phyloP scores from a whole-genome alignment of 1,284 basidiomycete genomes.

The Ustilago curta region DNA sequence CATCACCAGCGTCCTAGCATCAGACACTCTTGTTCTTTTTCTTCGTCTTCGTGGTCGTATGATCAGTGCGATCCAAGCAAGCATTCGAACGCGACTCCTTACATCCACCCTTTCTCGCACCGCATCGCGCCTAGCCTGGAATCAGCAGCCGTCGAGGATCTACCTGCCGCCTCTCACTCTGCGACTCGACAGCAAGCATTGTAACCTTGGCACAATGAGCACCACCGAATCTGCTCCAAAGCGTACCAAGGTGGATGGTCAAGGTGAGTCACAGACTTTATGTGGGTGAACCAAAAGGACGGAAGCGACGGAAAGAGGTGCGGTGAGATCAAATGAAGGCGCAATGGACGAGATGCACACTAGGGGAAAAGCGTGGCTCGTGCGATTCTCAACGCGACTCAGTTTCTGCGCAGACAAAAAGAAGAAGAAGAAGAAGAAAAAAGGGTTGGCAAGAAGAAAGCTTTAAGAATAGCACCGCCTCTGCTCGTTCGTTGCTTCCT shows the following conservation, averaged over 20 bases:
- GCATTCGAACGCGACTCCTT: background rate
- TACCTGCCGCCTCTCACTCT: background rate
- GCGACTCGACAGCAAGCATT: background rate
- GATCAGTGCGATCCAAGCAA: background rate
- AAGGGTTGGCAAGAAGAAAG: background rate
- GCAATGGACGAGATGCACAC: background rate
- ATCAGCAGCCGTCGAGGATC: background rate
- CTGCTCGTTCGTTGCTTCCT: conserved; percentile 3
- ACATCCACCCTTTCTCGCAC: background rate
- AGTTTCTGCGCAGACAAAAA: conserved; percentile 4
- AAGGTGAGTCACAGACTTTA: conserved; percentile 25
- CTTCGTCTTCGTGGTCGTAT: background rate
- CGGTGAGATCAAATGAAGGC: background rate
- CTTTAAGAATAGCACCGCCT: background rate
- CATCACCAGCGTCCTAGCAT: background rate
- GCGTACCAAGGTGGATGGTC: conserved; percentile 28
- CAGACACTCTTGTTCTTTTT: background rate
- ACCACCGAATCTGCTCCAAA: conserved; percentile 20
- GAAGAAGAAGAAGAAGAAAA: conserved; percentile 4
- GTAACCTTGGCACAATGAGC: conserved; percentile 11
- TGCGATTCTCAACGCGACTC: conserved; percentile 16
- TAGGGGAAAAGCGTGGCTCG: conserved; percentile 13
- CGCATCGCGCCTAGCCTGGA: background rate
- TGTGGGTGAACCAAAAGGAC: no score
- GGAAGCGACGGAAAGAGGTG: background rate